Evolutionary conservation across 768 basidiomycete genomes (phyloP), one percentile per base, ranked within the genome.

Genomic region (Daedaleopsis nitida): DNA sequence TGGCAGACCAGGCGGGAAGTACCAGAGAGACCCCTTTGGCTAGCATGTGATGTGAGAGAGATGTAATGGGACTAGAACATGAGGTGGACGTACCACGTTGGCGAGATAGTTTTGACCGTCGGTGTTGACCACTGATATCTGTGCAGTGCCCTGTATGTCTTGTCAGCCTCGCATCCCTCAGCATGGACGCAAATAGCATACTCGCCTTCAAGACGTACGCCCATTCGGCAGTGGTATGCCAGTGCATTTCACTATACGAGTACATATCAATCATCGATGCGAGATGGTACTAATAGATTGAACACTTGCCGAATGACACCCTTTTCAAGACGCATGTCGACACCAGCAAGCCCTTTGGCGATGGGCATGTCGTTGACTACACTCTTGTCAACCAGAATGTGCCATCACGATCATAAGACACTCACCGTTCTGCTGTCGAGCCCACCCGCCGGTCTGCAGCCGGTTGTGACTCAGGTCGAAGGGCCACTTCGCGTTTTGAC

Each of bases 401-500:
- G 6, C 48, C 27, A 10, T 21, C 8, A 44, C 14, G n/a, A 14
- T 38, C 10, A 55, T n/a, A 19, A 3, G 23, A 32, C 23, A 54
- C 77, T 14, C 51, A 82, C 83, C 66, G 56, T 84, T 84, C 70
- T 85, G 76, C 65, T 85, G 78, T 44, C 85, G 77, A 27, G 83
- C 82, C 85, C 85, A 87, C 0, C 85, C 85, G 13, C 85, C 85
- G 0, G 78, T 78, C 59, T 81, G 80, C 16, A 87, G 69, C n/a
- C 83, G 79, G 62, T 83, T 85, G 66, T 81, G 81, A 57, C 83
- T 84, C 44, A 85, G 67, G 59, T 72, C 70, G 68, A 85, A 83
- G 0, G 85, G 79, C 85, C 85, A 86, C 68, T 85, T 84, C 24
- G 80, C 77, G 60, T 85, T 84, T 8, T 61, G 49, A 1, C 82